A percentile compares a stretch with the other conserved stretches of the same genome.
Evolutionary conservation across 305 asterid genomes (phyloP).

Genomic region (Solanum hybrid): DNA sequence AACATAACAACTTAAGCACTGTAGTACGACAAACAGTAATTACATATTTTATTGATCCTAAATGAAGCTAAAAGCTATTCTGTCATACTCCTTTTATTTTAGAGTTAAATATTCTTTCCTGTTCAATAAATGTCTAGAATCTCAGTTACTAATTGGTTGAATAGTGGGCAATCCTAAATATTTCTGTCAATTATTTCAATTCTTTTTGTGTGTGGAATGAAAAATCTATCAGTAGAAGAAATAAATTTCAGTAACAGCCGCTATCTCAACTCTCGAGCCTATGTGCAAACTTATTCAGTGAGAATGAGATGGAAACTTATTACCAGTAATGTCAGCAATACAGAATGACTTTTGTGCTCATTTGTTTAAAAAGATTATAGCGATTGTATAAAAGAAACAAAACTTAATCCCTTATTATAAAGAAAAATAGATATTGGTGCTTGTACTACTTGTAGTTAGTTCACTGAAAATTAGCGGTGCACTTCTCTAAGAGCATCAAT

Average conservation of each 20-base stretch:
- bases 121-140: background rate
- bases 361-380: background rate
- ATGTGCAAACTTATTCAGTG: background rate
- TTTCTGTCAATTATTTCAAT: background rate
- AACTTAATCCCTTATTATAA: background rate
- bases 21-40: background rate
- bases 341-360: slow-evolving; percentile 1
- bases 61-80: background rate
- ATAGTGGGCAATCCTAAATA: background rate
- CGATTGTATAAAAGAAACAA: background rate
- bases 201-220: background rate
- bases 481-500: background rate
- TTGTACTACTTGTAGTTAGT: background rate
- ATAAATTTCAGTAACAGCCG: background rate
- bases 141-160: background rate
- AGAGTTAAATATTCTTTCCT: background rate
- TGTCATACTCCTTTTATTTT: background rate
- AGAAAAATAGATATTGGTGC: background rate
- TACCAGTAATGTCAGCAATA: background rate
- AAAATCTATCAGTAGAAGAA: background rate
- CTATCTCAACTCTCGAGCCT: background rate
- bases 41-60: background rate
- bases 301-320: background rate
- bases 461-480: background rate
- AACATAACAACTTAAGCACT: background rate